Conservation (phyloP, 768 basidiomycete genomes). For the Suillus americanus region DNA sequence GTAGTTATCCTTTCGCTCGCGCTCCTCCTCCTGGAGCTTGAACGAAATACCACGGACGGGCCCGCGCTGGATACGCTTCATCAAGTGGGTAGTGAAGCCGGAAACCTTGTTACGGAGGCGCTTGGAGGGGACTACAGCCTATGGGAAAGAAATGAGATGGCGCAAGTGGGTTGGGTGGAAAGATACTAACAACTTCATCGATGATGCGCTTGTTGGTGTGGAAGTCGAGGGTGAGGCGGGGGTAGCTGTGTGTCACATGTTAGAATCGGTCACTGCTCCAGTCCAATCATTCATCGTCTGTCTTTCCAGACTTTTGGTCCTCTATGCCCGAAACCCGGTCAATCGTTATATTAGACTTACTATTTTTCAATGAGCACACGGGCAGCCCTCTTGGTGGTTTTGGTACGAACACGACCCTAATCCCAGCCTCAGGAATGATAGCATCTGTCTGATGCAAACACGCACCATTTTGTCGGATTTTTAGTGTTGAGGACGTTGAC, state of each 20-base stretch:
- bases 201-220: slow-evolving; percentile 99
- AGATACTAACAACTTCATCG: slow-evolving; percentile 83
- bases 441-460: slow-evolving; percentile 9
- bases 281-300: not conserved
- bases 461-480: slow-evolving; percentile 50
- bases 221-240: slow-evolving; percentile 98
- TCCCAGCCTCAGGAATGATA: not conserved
- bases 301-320: not conserved
- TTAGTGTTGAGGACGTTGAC: slow-evolving; percentile 24
- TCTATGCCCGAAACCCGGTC: not conserved
- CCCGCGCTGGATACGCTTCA: slow-evolving; percentile 99
- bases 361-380: slow-evolving; percentile 99
- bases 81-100: slow-evolving; percentile 99
- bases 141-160: slow-evolving; percentile 3
- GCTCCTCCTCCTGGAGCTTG: slow-evolving; percentile 99
- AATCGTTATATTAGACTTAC: slow-evolving; percentile 43
- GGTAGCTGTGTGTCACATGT: slow-evolving; percentile 65
- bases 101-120: slow-evolving; percentile 99
- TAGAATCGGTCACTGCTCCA: not conserved
- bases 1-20: slow-evolving; percentile 99
- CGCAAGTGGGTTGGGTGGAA: slow-evolving; percentile 8
- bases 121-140: slow-evolving; percentile 97
- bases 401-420: slow-evolving; percentile 98
- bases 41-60: slow-evolving; percentile 99
- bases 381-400: slow-evolving; percentile 99